phyloP scores from a whole-genome alignment of 2,329 filamentous ascomycete genomes.

The Phyllosticta citriasiana region DNA sequence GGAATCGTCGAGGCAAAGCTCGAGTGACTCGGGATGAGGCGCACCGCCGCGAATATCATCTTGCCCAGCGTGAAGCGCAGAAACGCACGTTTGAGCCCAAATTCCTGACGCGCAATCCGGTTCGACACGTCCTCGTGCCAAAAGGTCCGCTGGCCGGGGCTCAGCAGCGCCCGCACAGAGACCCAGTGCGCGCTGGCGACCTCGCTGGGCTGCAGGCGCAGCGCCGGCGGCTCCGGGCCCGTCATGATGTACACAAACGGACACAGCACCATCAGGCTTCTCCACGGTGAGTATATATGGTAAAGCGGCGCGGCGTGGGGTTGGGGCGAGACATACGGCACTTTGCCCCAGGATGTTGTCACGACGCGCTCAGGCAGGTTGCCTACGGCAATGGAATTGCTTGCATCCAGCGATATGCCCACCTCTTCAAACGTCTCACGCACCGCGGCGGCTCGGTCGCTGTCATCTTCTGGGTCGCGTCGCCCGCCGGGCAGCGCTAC shows the following conservation, averaged over 20 bases:
- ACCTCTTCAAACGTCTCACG: conserved; percentile 59
- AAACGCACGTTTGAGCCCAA: conserved; percentile 44
- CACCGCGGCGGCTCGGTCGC: conserved; percentile 53
- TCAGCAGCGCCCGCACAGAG: conserved; percentile 51
- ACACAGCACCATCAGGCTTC: conserved; percentile 57
- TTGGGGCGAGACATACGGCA: conserved; percentile 39
- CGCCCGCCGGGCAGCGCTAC: conserved; percentile 60
- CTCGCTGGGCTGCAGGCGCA: conserved; percentile 57
- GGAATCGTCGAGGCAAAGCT: conserved; percentile 46
- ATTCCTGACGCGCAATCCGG: conserved; percentile 47
- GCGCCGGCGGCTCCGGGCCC: conserved; percentile 42
- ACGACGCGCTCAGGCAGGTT: conserved; percentile 58
- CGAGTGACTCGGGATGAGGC: conserved; percentile 51
- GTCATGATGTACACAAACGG: conserved; percentile 58
- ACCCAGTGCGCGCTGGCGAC: conserved; percentile 63
- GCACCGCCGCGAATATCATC: conserved; percentile 59
- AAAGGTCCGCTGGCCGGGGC: conserved; percentile 48
- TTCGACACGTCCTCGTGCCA: conserved; percentile 56
- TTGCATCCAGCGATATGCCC: conserved; percentile 47
- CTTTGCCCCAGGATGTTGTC: conserved; percentile 56
- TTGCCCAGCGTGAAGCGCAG: conserved; percentile 49
- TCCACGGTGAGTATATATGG: background rate
- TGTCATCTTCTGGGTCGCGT: conserved; percentile 52
- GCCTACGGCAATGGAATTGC: conserved; percentile 40
- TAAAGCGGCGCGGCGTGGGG: background rate